Evolutionary conservation across 306 rosid species (phyloP).

Genomic region (Begonia masoniana): DNA sequence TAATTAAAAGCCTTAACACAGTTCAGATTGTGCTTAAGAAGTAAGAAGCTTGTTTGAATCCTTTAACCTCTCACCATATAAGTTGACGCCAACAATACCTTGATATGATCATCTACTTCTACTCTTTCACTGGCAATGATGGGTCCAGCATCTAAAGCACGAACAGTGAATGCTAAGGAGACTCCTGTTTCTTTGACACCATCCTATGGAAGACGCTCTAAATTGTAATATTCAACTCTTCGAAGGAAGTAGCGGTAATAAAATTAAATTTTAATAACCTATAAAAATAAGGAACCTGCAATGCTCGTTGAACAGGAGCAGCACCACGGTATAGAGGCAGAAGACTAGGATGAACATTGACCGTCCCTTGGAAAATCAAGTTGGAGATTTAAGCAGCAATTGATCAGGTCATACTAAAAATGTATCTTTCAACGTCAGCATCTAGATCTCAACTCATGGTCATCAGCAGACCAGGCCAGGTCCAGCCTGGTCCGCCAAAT

Average conservation of each 20-base stretch:
- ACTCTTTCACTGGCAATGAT: constrained; percentile 47
- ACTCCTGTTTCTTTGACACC: constrained; percentile 84
- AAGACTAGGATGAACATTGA: constrained; percentile 83
- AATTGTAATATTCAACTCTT: neutral
- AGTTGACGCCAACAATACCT: constrained; percentile 24
- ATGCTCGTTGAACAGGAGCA: constrained; percentile 92
- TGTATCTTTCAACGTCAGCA: no score
- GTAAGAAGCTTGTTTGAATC: neutral
- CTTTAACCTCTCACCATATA: neutral
- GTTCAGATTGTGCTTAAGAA: no score
- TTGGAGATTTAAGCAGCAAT: constrained; percentile 1
- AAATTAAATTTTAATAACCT: constrained; percentile 2
- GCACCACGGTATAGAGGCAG: constrained; percentile 88
- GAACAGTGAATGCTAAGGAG: constrained; percentile 84
- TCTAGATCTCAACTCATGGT: no score
- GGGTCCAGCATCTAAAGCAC: constrained; percentile 88
- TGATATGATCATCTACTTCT: constrained; percentile 56
- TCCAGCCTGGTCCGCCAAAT: no score
- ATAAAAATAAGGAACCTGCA: constrained; percentile 40
- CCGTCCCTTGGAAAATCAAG: constrained; percentile 48
- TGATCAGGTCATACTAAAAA: no score
- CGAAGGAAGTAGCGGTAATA: neutral
- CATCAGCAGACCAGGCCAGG: no score
- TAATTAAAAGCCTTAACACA: no score
- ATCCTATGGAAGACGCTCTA: constrained; percentile 33